Evolutionary conservation across 2,329 filamentous ascomycete species (phyloP).

Genomic region (Cercospora nicotianae): DNA sequence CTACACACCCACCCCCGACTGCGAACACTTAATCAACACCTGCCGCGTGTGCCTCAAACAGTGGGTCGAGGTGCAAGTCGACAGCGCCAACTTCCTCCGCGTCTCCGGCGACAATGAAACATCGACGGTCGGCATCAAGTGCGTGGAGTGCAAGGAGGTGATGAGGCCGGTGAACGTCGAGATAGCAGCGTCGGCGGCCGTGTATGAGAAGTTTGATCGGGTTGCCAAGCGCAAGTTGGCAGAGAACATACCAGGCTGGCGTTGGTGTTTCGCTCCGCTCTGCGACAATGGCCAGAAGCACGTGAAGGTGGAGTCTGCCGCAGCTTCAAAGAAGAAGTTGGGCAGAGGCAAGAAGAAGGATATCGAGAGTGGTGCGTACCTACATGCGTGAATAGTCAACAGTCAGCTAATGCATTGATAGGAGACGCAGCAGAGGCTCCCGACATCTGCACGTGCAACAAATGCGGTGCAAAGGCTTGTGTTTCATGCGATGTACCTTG

Average conservation of each 20-base stretch:
- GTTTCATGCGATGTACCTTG: conserved; percentile 35
- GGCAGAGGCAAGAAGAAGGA: conserved; percentile 9
- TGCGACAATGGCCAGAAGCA: conserved; percentile 56
- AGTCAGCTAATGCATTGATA: background rate
- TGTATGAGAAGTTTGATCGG: conserved; percentile 42
- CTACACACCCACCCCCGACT: conserved; percentile 39
- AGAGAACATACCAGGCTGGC: conserved; percentile 44
- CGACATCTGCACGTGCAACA: conserved; percentile 36
- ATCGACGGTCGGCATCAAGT: conserved; percentile 48
- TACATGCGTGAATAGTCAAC: background rate
- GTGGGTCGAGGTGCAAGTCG: conserved; percentile 40
- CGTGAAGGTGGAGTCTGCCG: conserved; percentile 7
- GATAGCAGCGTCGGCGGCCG: conserved; percentile 46
- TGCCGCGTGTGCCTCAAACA: conserved; percentile 40
- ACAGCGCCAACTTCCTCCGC: conserved; percentile 18
- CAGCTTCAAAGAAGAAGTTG: conserved; percentile 5
- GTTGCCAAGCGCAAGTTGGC: conserved; percentile 30
- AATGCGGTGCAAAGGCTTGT: conserved; percentile 36
- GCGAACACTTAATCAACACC: conserved; percentile 40
- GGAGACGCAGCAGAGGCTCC: background rate
- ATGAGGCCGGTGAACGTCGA: conserved; percentile 50
- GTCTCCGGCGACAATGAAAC: conserved; percentile 30
- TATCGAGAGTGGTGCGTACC: background rate
- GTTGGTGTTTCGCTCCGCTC: conserved; percentile 53
- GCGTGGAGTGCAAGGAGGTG: conserved; percentile 51